Evolutionary conservation across 176 grass and related monocot species (phyloP).

Genomic region (Eremochloa ophiuroides): DNA sequence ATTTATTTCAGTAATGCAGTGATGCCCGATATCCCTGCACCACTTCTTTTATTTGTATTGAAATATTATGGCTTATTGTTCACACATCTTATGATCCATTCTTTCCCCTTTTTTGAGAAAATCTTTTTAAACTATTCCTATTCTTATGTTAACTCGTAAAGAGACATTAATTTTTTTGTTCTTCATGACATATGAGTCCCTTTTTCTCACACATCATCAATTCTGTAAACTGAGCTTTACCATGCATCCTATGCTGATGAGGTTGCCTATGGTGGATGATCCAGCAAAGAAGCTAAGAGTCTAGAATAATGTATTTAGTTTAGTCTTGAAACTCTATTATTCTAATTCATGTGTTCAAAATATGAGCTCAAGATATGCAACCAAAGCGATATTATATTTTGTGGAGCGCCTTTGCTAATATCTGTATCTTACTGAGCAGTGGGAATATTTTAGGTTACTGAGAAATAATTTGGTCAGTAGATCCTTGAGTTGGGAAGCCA

Average conservation of each 20-base stretch:
- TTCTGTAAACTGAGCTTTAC: background rate
- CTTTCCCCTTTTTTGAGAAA: background rate
- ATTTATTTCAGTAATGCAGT: conserved; percentile 9
- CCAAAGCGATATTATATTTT: background rate
- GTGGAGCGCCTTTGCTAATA: background rate
- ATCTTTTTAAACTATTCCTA: background rate
- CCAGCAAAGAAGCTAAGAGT: background rate
- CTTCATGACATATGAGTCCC: background rate
- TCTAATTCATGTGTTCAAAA: background rate
- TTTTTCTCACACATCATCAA: background rate
- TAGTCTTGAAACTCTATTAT: background rate
- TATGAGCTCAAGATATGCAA: conserved; percentile 7
- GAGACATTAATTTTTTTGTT: background rate
- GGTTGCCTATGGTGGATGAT: background rate
- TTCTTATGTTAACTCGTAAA: background rate
- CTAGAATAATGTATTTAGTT: background rate
- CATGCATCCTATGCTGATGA: background rate
- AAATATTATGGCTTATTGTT: background rate
- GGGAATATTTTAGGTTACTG: background rate
- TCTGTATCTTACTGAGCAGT: background rate
- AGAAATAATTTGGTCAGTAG: background rate
- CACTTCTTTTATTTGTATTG: conserved; percentile 10
- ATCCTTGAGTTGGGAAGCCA: background rate
- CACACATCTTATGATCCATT: background rate
- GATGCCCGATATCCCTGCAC: background rate